phyloP scores from a whole-genome alignment of 2,329 filamentous ascomycete species.

The Diaporthe vaccinii region DNA sequence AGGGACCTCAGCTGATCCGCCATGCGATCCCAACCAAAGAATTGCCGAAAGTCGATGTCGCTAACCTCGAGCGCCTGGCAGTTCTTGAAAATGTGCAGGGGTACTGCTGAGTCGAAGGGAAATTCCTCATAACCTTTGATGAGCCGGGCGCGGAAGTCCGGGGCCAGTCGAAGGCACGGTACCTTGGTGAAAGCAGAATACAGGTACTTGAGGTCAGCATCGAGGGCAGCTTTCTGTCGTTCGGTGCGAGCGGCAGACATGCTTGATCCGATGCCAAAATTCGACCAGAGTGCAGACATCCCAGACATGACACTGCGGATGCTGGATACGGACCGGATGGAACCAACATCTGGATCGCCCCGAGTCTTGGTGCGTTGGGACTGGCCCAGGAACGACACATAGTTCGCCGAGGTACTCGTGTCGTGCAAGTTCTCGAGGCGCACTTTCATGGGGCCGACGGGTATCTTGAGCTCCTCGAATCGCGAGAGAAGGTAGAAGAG shows the following conservation, averaged over 20 bases:
- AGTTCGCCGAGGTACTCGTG: slow-evolving; percentile 87
- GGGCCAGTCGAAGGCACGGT: slow-evolving; percentile 87
- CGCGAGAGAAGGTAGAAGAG: slow-evolving; percentile 96
- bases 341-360: slow-evolving; percentile 82
- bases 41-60: slow-evolving; percentile 96
- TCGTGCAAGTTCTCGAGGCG: slow-evolving; percentile 95
- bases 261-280: slow-evolving; percentile 84
- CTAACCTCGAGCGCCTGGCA: slow-evolving; percentile 93
- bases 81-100: slow-evolving; percentile 97
- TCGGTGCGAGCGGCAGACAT: slow-evolving; percentile 87
- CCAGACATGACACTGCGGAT: slow-evolving; percentile 97
- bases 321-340: slow-evolving; percentile 95
- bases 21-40: slow-evolving; percentile 95
- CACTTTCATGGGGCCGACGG: slow-evolving; percentile 96
- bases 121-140: slow-evolving; percentile 98
- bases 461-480: slow-evolving; percentile 92
- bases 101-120: slow-evolving; percentile 96
- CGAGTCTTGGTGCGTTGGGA: slow-evolving; percentile 84
- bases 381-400: slow-evolving; percentile 94
- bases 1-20: slow-evolving; percentile 93
- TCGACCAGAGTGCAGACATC: slow-evolving; percentile 94
- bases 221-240: slow-evolving; percentile 87
- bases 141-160: slow-evolving; percentile 91
- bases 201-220: slow-evolving; percentile 92
- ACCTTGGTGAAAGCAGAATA: slow-evolving; percentile 99